Base-by-base conservation (phyloP, 257 asterid species). In the Osmanthus fragrans region DNA sequence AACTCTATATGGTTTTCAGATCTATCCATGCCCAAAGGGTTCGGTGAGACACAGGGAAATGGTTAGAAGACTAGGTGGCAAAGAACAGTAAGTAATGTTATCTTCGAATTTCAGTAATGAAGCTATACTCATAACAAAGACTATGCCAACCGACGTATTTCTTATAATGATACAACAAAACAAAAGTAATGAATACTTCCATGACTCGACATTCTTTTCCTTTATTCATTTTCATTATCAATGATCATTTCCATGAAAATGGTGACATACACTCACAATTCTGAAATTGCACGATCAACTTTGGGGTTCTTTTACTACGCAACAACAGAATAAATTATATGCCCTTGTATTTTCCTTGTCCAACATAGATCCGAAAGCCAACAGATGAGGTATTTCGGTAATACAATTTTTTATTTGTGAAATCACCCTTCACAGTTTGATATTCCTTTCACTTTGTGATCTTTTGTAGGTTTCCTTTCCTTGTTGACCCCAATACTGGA, bases 11-110 rank as follows among this genome's bases (percentile, higher is more conserved):
- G 13, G 15, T 58, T 27, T 83, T 81, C 93, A 92, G 97, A 83
- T 92, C 47, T 90, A 86, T 87, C 97, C 96, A 33, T 92, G 96
- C 76, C 97, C 96, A 25, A 92, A 92, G 81, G 96, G 94, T 63
- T 92, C 97, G 29, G 71, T 85, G 12, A 87, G 94, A 71, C 91
- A 90, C 88, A 87, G 96, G 80, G 92, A 77, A 73, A 66, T 82
- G 83, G 96, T 92, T 73, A 77, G 73, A 78, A 83, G 65, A 76
- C 86, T 88, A 70, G 97, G 97, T 60, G 93, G 96, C 80, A 85
- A 85, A 76, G 97, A 92, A 76, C 94, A 84, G 97, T 89, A 89
- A 32, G 93, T 51, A 78, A 2, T 58, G 45, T 78, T 66, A 75
- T 49, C 75, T 51, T 58, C 37, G 25, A 4, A 21, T 36, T n/a